A percentile compares a stretch with the other conserved stretches of the same genome.
Evolutionary conservation across 2,329 filamentous ascomycete genomes (phyloP).

Genomic region (Penicillium expansum): DNA sequence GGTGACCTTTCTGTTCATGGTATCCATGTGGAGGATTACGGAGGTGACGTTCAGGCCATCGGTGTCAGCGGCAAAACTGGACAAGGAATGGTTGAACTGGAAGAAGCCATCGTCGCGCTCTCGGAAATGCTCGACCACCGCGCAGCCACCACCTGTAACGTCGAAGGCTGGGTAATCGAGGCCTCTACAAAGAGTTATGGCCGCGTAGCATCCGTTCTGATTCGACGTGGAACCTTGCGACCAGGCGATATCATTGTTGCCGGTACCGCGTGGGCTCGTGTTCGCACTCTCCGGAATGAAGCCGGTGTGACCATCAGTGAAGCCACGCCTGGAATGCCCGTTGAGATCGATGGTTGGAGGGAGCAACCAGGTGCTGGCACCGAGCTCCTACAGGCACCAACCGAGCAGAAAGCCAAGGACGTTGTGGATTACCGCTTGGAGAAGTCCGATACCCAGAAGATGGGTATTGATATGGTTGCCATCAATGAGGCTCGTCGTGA

Average conservation of each 20-base stretch:
- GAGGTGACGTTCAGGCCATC: constrained; percentile 90
- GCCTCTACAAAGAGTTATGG: constrained; percentile 82
- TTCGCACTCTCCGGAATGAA: constrained; percentile 83
- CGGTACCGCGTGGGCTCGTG: constrained; percentile 80
- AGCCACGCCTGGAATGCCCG: constrained; percentile 81
- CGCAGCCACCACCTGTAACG: constrained; percentile 70
- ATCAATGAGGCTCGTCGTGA: constrained; percentile 68
- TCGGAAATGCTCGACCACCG: constrained; percentile 89
- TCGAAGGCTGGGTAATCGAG: constrained; percentile 93
- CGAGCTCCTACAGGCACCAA: constrained; percentile 76
- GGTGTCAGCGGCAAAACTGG: constrained; percentile 92
- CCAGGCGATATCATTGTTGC: constrained; percentile 82
- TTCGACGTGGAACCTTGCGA: constrained; percentile 80
- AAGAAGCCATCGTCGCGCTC: constrained; percentile 82
- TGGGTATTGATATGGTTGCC: constrained; percentile 68
- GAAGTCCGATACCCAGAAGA: constrained; percentile 63
- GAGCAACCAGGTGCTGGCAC: constrained; percentile 83
- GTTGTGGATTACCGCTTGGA: constrained; percentile 76
- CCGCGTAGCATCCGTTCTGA: constrained; percentile 81
- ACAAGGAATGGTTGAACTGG: constrained; percentile 82
- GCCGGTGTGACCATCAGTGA: constrained; percentile 68
- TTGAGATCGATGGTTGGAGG: constrained; percentile 93
- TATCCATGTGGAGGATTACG: constrained; percentile 90
- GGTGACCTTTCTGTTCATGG: constrained; percentile 78
- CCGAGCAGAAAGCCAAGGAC: constrained; percentile 73